Evolutionary conservation across 306 rosid genomes (phyloP).

Genomic region (Alnus rubra): DNA sequence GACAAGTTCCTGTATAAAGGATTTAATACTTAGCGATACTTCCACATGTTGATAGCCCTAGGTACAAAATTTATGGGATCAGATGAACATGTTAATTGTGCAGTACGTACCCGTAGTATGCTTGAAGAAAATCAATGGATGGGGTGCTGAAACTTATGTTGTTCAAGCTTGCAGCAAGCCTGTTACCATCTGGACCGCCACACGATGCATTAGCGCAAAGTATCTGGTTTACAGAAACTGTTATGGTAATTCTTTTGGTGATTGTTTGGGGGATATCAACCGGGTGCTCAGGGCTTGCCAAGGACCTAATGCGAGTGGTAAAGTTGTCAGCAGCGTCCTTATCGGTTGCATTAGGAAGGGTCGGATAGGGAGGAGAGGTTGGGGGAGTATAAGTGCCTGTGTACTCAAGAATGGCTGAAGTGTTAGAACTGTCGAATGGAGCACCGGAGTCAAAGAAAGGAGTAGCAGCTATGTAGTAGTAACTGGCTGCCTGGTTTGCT

Average conservation of each 20-base stretch:
- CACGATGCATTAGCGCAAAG: slow-evolving; percentile 31
- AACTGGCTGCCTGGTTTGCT: slow-evolving; percentile 27
- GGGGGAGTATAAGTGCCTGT: slow-evolving; percentile 21
- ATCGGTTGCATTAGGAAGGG: slow-evolving; percentile 24
- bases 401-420: slow-evolving; percentile 38
- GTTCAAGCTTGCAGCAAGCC: slow-evolving; percentile 34
- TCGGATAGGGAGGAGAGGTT: slow-evolving; percentile 16
- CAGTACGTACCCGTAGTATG: slow-evolving; percentile 41
- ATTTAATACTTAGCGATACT: too few relatives aligned
- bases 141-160: slow-evolving; percentile 38
- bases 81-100: too few relatives aligned
- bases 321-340: slow-evolving; percentile 22
- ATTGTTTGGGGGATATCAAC: slow-evolving; percentile 29
- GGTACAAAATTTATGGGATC: too few relatives aligned
- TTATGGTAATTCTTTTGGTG: slow-evolving; percentile 15
- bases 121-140: slow-evolving; percentile 27
- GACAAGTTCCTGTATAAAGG: slow-evolving; percentile 26
- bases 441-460: slow-evolving; percentile 20
- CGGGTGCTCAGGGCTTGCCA: slow-evolving; percentile 36
- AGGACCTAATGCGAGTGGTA: slow-evolving; percentile 16
- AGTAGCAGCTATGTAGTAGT: slow-evolving; percentile 37
- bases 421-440: background rate
- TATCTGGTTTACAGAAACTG: slow-evolving; percentile 28
- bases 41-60: too few relatives aligned
- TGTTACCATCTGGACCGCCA: slow-evolving; percentile 24